Evolutionary conservation across 495 filamentous ascomycete genomes (phyloP), one percentile per base, ranked within the genome.

Genomic region (Aspergillus campestris): DNA sequence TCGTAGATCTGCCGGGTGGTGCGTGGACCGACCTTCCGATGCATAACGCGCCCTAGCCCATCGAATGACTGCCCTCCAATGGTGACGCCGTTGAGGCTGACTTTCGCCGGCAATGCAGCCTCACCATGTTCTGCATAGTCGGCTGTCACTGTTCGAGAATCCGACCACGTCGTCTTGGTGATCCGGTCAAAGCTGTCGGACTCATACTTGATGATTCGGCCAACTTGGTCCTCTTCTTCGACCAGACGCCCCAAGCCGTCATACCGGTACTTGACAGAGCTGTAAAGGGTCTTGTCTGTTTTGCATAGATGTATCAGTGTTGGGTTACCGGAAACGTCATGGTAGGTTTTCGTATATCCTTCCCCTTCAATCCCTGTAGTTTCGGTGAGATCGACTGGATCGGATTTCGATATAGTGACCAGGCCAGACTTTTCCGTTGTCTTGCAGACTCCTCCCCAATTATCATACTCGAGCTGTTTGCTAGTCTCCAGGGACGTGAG

Each of bases 141-240:
- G 6, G 40, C 28, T 6, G 15, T 30, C 14, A 34, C 27, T 1
- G 10, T 7, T 3, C 28, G 34, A 31, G 15, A 8, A 12, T 31
- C 41, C 0, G 47, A 35, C 47, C 41, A 29, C 7, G 10, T 38
- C 3, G 47, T 49, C 30, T 44, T n/a, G 1, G n/a, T 8, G 2
- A 49, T 12, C 11, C 47, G 47, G 35, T 49, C 40, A n/a, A 49
- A 49, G 29, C 13, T 28, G 29, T 49, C 40, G 8, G 15, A 44
- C 8, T 28, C 1, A 34, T 49, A 49, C 40, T 32, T 27, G 14
- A 41, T 49, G 8, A 5, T n/a, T 2, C 13, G 40, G 9, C 34
- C 47, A 7, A 39, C n/a, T 2, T 1, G 5, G 29, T 49, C 40
- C 12, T 8, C 24, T 28, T 38, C 7, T 10, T 49, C 6, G 12